Percentiles rank a stretch among this genome's conserved stretches.
These are phyloP conservation scores for Goffeauzyma gilvescens DNA, from an alignment of 768 basidiomycete species.

Conservation along the genomic window DNA sequence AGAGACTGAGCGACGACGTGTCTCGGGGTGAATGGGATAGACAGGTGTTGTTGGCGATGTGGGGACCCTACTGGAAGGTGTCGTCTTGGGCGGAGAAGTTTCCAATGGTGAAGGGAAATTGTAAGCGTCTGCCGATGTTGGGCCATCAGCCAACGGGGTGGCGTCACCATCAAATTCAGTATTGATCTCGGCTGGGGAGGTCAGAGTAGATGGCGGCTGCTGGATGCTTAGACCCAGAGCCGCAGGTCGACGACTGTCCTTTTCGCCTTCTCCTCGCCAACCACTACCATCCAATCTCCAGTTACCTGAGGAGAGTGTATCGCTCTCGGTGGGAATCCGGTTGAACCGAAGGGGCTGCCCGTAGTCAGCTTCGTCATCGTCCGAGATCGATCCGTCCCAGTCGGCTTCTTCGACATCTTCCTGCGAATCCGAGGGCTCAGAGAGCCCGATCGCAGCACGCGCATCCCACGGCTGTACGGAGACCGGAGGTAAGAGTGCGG, in stretches of 20 bases:
- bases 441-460: constrained; percentile 6
- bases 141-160: neutral
- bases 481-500: constrained; percentile 6
- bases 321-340: neutral
- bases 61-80: neutral
- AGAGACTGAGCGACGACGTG: no score
- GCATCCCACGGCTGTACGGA: neutral
- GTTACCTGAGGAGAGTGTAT: constrained; percentile 2
- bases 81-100: neutral
- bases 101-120: neutral
- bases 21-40: no score
- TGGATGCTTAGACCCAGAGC: neutral
- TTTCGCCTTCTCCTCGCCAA: constrained; percentile 2
- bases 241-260: neutral
- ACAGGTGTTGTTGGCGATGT: neutral
- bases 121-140: neutral
- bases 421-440: constrained; percentile 3
- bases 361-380: constrained; percentile 25
- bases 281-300: constrained; percentile 8
- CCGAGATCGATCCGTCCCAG: constrained; percentile 21
- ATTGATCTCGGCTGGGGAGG: neutral
- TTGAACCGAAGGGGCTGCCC: neutral
- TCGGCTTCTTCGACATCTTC: constrained; percentile 21
- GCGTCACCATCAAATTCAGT: neutral
- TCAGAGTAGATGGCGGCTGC: neutral